phyloP scores from a whole-genome alignment of 169 alveolate species.

The Perkinsus marinus region DNA sequence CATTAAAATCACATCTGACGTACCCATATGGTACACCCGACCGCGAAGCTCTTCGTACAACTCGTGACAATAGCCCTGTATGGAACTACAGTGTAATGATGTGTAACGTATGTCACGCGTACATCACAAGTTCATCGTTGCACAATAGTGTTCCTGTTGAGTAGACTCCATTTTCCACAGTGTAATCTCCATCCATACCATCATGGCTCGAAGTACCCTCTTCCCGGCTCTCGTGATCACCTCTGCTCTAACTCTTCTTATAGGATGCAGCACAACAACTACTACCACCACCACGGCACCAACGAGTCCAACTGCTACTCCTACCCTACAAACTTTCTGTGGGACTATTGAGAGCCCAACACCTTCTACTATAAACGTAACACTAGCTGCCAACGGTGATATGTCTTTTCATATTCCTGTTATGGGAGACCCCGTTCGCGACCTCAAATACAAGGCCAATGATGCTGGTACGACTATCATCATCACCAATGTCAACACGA shows the following conservation, averaged over 20 bases:
- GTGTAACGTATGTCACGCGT: too few species aligned
- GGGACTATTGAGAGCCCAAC: background rate
- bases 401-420: background rate
- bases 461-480: background rate
- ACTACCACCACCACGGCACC: background rate
- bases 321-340: background rate
- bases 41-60: too few species aligned
- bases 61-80: too few species aligned
- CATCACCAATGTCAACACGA: background rate
- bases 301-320: background rate
- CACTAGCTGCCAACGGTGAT: background rate
- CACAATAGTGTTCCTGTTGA: too few species aligned
- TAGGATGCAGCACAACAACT: background rate
- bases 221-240: background rate
- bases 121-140: too few species aligned
- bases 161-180: too few species aligned
- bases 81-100: too few species aligned
- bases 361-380: background rate
- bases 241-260: background rate
- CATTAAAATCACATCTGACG: too few species aligned
- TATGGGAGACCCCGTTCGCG: background rate
- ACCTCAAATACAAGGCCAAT: background rate
- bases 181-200: too few species aligned
- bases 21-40: background rate
- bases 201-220: background rate